phyloP scores from a whole-genome alignment of 1,284 basidiomycete genomes.

The Cerrena zonata region DNA sequence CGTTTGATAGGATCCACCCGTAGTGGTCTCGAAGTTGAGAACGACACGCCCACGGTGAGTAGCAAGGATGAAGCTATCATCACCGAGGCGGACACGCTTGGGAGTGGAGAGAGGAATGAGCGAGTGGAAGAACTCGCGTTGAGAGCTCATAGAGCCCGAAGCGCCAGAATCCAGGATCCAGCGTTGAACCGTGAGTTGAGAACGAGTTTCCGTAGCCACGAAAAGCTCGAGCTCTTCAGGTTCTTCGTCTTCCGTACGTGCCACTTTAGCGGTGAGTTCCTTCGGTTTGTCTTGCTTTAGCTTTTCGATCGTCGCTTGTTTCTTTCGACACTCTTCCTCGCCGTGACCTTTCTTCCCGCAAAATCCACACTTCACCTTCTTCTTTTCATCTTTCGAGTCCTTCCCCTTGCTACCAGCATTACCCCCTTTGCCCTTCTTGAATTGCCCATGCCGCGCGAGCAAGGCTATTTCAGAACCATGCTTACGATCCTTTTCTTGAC shows the following conservation, averaged over 20 bases:
- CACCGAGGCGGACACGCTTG: conserved; percentile 13
- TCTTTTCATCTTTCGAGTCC: conserved; percentile 4
- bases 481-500: conserved; percentile 12
- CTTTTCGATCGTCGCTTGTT: conserved; percentile 9
- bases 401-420: conserved; percentile 6
- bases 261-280: conserved; percentile 12
- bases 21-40: conserved; percentile 1
- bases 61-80: conserved; percentile 13
- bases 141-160: conserved; percentile 16
- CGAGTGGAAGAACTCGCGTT: conserved; percentile 11
- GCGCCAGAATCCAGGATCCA: conserved; percentile 22
- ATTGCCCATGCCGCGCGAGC: neutral
- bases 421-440: too few species aligned
- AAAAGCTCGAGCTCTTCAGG: conserved; percentile 7
- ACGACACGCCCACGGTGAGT: conserved; percentile 11
- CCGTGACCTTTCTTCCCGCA: conserved; percentile 15
- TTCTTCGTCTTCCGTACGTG: neutral
- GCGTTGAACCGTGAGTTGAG: too few species aligned
- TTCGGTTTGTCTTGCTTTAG: neutral
- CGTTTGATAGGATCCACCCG: neutral
- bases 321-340: conserved; percentile 17
- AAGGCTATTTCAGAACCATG: neutral
- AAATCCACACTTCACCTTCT: conserved; percentile 12
- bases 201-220: conserved; percentile 5
- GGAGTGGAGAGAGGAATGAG: conserved; percentile 8